Base-by-base conservation (phyloP, 2,329 filamentous ascomycete species). In the Aquanectria penicillioides region DNA sequence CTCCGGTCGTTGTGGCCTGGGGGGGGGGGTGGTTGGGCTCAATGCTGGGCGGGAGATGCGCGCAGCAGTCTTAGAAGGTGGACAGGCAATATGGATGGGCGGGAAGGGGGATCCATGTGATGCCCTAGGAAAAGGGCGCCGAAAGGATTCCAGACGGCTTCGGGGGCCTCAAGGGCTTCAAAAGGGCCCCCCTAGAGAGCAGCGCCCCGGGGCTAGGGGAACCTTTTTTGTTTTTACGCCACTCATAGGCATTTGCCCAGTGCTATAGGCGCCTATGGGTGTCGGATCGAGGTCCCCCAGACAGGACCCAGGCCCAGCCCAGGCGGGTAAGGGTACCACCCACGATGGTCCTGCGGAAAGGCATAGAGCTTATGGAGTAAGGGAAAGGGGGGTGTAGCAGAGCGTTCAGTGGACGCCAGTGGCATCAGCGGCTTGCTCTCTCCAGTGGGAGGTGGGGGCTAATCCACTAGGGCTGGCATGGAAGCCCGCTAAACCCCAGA, bases 401-500 rank as follows among this genome's bases (percentile, higher is more conserved):
- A n/a, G n/a, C n/a, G n/a, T n/a, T n/a, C n/a, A n/a, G n/a, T n/a
- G n/a, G n/a, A n/a, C n/a, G n/a, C n/a, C n/a, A 25, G 31, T 48
- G 31, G 31, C 44, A 36, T 48, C 44, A 28, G 31, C 26, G 31
- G 44, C 28, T 43, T 43, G 38, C 10, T 43, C n/a, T 23, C 38
- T n/a, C 23, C 28, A 25, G 15, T 25, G 5, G 23, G 38, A 15
- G 38, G 38, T 22, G 36, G 6, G 11, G 15, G 22, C 15, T 26
- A 18, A 28, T 38, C 26, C 44, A 18, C 53, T 50, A 50, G 44
- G 37, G 37, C 36, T 56, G 17, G 33, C 48, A 33, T 38, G 48
- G 48, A 52, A 52, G 38, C 23, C 46, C 61, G 63, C 64, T 65
- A 66, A 61, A 37, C 63, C 53, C 36, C 20, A 47, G 51, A 29